Percentiles rank a stretch among this genome's conserved stretches.
Evolutionary conservation across 257 asterid genomes (phyloP).

Genomic region (Nyctanthes arbortristis): DNA sequence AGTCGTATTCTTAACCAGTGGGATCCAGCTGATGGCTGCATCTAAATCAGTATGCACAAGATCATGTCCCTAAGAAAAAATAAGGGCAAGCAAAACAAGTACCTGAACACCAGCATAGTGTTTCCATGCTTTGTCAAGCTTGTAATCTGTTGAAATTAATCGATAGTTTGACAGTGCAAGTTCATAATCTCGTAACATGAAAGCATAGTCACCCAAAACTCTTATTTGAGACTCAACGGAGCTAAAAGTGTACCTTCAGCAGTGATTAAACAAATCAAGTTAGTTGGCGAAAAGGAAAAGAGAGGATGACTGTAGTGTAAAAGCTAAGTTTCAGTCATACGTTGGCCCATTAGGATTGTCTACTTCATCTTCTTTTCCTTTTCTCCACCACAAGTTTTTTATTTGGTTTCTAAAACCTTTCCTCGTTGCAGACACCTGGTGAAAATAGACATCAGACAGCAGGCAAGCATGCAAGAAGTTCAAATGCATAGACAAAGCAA

Average conservation of each 20-base stretch:
- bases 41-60: constrained; percentile 1
- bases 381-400: constrained; percentile 98
- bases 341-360: constrained; percentile 65
- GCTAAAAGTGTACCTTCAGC: constrained; percentile 87
- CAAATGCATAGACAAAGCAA: constrained; percentile 10
- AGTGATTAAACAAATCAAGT: constrained; percentile 40
- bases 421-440: constrained; percentile 94
- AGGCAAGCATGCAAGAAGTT: neutral
- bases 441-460: constrained; percentile 20
- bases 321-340: constrained; percentile 45
- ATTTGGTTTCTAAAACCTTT: constrained; percentile 98
- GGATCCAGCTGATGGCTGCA: neutral
- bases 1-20: neutral
- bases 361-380: constrained; percentile 90
- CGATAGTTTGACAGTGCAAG: constrained; percentile 97
- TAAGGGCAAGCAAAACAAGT: constrained; percentile 21
- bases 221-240: constrained; percentile 95
- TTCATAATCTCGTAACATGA: constrained; percentile 96
- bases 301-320: constrained; percentile 1
- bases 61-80: constrained; percentile 26
- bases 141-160: constrained; percentile 86
- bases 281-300: constrained; percentile 29
- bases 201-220: constrained; percentile 94
- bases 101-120: constrained; percentile 98
- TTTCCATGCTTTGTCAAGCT: constrained; percentile 98